Conservation (phyloP, 208 protist genomes). For the Naegleria lovaniensis region DNA sequence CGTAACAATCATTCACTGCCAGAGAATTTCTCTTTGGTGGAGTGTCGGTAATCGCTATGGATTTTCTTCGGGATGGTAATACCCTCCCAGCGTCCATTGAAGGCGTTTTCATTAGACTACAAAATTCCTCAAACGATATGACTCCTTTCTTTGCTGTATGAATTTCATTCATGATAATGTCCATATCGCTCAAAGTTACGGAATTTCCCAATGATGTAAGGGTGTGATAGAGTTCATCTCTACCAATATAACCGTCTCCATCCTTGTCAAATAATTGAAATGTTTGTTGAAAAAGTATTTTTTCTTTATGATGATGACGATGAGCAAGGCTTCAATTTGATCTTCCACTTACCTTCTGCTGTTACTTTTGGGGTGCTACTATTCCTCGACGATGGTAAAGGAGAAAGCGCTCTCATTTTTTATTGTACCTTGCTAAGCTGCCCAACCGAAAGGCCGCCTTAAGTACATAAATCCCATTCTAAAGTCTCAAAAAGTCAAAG, state of each 20-base stretch:
- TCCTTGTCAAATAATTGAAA: constrained; percentile 62
- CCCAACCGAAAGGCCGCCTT: no score
- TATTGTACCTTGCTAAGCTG: no score
- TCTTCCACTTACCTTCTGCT: no score
- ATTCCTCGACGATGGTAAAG: no score
- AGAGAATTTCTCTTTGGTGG: not conserved
- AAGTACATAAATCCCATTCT: no score
- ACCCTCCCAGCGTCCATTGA: not conserved
- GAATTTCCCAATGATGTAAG: constrained; percentile 55
- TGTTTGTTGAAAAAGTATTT: constrained; percentile 45
- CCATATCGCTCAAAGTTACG: constrained; percentile 46
- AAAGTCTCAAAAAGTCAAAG: no score
- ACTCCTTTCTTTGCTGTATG: not conserved
- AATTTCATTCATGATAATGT: constrained; percentile 27
- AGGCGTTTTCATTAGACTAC: not conserved
- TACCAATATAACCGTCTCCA: constrained; percentile 52
- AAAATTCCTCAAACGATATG: constrained; percentile 3
- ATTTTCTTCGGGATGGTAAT: not conserved
- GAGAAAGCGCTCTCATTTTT: no score
- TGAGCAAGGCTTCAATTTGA: no score
- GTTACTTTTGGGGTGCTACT: no score
- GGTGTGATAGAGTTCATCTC: constrained; percentile 51
- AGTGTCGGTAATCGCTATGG: not conserved
- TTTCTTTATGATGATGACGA: not conserved
- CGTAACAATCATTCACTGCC: not conserved